Base-by-base conservation (phyloP, 2,329 filamentous ascomycete genomes). In the Neoarthrinium moseri region DNA sequence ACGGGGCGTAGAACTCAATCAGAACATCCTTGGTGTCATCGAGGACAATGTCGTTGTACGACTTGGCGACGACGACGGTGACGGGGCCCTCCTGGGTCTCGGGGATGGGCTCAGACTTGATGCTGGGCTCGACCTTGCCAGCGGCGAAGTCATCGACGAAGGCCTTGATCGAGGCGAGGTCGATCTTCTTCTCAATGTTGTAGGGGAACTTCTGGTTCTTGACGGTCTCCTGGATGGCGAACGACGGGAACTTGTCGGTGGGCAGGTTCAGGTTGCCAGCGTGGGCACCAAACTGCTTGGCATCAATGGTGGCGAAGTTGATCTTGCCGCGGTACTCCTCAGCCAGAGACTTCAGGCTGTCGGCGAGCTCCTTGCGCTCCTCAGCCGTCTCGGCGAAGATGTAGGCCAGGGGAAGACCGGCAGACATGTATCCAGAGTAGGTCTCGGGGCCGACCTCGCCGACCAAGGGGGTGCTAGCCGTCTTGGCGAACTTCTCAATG, bases 121-220 rank as follows among this genome's bases (percentile, higher is more conserved):
- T 87, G 80, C 89, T 95, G 60, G 94, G 89, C 71, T 95, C 86
- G 56, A 97, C 70, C 80, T 95, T 95, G 73, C 91, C 94, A 51
- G 81, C 80, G 49, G 84, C 74, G 67, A 91, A 96, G 58, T 94
- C 83, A 55, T 94, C 81, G 49, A 96, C 87, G 67, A 97, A 99
- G 58, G 83, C 74, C 68, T 79, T 81, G 62, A 99, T 86, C 55
- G 80, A 74, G 33, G 80, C 77, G 59, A 80, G 73, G 56, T 81
- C 87, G 60, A 99, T 81, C 70, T 89, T 82, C 74, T 86, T 83
- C 57, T 85, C 81, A 72, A 92, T 87, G 71, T 94, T 88, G 67
- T 84, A 96, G 63, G 94, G 94, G 79, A 87, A 99, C 80, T 99
- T 99, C 73, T 88, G 83, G 81, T 96, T 96, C 83, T 95, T 96